phyloP scores from a whole-genome alignment of 2,329 filamentous ascomycete species.

The Hymenoscyphus fructigenus region DNA sequence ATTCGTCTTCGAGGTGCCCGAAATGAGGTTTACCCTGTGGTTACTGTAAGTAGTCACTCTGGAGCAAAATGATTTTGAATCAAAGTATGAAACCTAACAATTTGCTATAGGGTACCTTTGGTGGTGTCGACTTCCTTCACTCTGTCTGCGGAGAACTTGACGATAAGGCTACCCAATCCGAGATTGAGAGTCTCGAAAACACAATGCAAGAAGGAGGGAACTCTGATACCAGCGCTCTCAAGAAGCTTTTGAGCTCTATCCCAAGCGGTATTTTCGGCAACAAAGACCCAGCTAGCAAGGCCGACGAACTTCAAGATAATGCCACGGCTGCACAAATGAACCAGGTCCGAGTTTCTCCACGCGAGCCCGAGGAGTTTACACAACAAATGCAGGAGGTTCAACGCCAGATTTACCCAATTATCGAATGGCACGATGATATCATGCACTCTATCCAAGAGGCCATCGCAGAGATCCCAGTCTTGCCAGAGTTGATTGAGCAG shows the following conservation, averaged over 20 bases:
- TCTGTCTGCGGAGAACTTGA: conserved; percentile 78
- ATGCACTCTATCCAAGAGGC: conserved; percentile 76
- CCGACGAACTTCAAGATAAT: conserved; percentile 77
- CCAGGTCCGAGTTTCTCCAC: conserved; percentile 71
- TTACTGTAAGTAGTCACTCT: conserved; percentile 59
- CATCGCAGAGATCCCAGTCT: conserved; percentile 80
- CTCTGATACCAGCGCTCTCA: conserved; percentile 70
- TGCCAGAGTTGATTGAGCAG: conserved; percentile 83
- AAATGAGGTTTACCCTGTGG: conserved; percentile 70
- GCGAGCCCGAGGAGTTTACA: conserved; percentile 81
- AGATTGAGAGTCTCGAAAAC: conserved; percentile 85
- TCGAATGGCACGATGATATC: conserved; percentile 87
- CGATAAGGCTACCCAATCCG: conserved; percentile 88
- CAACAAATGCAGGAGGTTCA: conserved; percentile 71
- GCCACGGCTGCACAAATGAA: conserved; percentile 73
- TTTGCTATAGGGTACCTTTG: conserved; percentile 61
- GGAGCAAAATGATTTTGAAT: neutral
- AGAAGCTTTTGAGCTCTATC: conserved; percentile 77
- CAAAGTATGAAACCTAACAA: neutral
- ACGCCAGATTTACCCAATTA: conserved; percentile 80
- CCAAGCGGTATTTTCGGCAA: conserved; percentile 77
- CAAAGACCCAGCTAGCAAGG: conserved; percentile 70
- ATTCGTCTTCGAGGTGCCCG: conserved; percentile 68
- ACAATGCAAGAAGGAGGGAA: conserved; percentile 66
- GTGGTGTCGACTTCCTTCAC: conserved; percentile 91